Base-by-base conservation (phyloP, 2,329 filamentous ascomycete genomes). In the Aspergillus alliaceus region DNA sequence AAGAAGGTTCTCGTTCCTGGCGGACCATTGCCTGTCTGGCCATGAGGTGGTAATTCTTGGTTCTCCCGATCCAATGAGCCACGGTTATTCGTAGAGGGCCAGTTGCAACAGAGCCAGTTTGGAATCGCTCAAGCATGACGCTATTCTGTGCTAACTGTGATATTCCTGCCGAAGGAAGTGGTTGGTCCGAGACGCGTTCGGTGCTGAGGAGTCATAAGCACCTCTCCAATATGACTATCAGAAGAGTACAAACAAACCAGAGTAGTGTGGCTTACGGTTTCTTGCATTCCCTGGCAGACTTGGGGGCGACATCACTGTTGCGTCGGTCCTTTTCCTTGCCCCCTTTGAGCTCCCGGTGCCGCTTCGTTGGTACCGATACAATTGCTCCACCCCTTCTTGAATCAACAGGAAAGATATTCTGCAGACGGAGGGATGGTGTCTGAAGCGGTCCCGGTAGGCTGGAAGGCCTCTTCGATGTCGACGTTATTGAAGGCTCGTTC, bases 351-450 rank as follows among this genome's bases (percentile, higher is more conserved):
- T 74, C 2, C 72, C 73, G 25, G 72, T 76, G 2, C 71, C 75
- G 55, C 75, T 77, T 44, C 72, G 69, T 46, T 77, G 75, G 56
- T 76, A 68, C 25, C 69, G 68, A 63, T 76, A 72, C 1, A 77
- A 59, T 51, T 71, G 71, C 39, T 77, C 74, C 1, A 72, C 66
- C 2, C 71, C 72, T 8, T 68, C 66, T 20, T 63, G 63, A n/a
- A 32, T 66, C 59, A 7, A 66, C 53, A 8, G 64, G 56, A 22
- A 61, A 69, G 2, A 57, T 50, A 46, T 60, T 64, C 35, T 64
- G 64, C 32, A 63, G 65, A 25, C 54, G 59, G 18, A 59, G 57
- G 4, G 66, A 60, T 25, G 68, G 64, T 15, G 66, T 68, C 31
- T 70, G 67, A 14, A 67, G 69, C 22, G 63, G 63, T 11, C 56